Conservation (phyloP, 2,329 filamentous ascomycete species). For the Plectosphaerella plurivora region DNA sequence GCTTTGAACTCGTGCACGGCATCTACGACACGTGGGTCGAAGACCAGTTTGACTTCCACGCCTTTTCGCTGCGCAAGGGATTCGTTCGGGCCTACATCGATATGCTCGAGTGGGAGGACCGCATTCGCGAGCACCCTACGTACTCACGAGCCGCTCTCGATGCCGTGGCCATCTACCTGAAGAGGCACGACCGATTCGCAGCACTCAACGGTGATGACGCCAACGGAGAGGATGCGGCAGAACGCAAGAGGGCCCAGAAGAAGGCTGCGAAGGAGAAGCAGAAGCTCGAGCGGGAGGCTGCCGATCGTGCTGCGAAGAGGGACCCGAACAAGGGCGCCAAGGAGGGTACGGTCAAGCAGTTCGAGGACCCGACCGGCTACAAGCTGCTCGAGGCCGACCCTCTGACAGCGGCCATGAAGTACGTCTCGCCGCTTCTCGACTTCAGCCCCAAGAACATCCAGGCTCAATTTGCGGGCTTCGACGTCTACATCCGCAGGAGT, state of each 20-base stretch:
- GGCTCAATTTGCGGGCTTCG: slow-evolving; percentile 81
- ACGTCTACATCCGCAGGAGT: slow-evolving; percentile 83
- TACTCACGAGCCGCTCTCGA: slow-evolving; percentile 79
- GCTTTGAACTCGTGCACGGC: slow-evolving; percentile 81
- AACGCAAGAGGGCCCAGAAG: slow-evolving; percentile 83
- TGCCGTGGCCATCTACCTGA: slow-evolving; percentile 75
- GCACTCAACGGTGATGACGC: slow-evolving; percentile 55
- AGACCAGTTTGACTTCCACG: slow-evolving; percentile 98
- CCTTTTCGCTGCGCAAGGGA: slow-evolving; percentile 93
- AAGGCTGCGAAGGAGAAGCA: slow-evolving; percentile 77
- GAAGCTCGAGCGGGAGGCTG: slow-evolving; percentile 67
- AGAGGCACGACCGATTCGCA: slow-evolving; percentile 71
- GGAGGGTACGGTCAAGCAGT: slow-evolving; percentile 73
- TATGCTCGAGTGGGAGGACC: slow-evolving; percentile 95
- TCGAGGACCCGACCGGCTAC: slow-evolving; percentile 79
- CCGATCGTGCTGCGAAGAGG: slow-evolving; percentile 72
- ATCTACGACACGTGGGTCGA: slow-evolving; percentile 98
- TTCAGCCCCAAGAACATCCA: slow-evolving; percentile 76
- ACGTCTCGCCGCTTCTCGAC: slow-evolving; percentile 75
- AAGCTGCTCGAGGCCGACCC: slow-evolving; percentile 82
- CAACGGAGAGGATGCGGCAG: slow-evolving; percentile 55
- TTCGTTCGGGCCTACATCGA: slow-evolving; percentile 93
- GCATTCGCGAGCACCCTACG: slow-evolving; percentile 86
- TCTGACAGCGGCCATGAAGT: slow-evolving; percentile 82
- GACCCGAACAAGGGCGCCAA: slow-evolving; percentile 74